A percentile compares a stretch with the other conserved stretches of the same genome.
phyloP scores from a whole-genome alignment of 169 alveolate species.

The Plasmodium chabaudi region DNA sequence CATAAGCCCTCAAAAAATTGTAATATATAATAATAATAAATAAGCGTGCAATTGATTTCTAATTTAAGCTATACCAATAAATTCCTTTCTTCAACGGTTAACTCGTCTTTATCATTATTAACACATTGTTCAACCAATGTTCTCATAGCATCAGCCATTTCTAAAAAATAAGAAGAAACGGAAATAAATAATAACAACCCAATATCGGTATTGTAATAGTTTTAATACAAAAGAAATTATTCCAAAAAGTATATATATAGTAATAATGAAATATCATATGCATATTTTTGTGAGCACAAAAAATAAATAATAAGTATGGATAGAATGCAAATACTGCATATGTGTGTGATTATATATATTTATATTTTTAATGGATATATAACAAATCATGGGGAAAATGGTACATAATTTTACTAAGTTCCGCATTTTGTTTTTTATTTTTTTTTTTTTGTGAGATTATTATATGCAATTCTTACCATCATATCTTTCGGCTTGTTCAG shows the following conservation, averaged over 20 bases:
- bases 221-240: neutral
- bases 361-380: neutral
- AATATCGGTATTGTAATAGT: neutral
- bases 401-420: no score
- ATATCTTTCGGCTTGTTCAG: constrained; percentile 99
- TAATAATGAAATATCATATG: neutral
- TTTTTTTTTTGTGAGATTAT: neutral
- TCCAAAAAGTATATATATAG: neutral
- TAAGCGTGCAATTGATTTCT: neutral
- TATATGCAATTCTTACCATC: constrained; percentile 94
- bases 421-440: neutral
- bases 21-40: neutral
- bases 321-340: neutral
- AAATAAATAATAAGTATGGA: no score
- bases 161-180: constrained; percentile 25
- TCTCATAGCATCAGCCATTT: constrained; percentile 88
- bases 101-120: constrained; percentile 88
- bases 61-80: constrained; percentile 78
- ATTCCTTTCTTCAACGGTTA: constrained; percentile 95
- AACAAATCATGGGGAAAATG: no score
- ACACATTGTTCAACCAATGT: constrained; percentile 85
- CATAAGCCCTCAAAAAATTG: no score
- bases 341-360: constrained; percentile 2
- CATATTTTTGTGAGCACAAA: neutral
- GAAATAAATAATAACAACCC: neutral